Evolutionary conservation across 2,329 filamentous ascomycete species (phyloP), one percentile per base, ranked within the genome.

Genomic region (Verticillium dahliae): DNA sequence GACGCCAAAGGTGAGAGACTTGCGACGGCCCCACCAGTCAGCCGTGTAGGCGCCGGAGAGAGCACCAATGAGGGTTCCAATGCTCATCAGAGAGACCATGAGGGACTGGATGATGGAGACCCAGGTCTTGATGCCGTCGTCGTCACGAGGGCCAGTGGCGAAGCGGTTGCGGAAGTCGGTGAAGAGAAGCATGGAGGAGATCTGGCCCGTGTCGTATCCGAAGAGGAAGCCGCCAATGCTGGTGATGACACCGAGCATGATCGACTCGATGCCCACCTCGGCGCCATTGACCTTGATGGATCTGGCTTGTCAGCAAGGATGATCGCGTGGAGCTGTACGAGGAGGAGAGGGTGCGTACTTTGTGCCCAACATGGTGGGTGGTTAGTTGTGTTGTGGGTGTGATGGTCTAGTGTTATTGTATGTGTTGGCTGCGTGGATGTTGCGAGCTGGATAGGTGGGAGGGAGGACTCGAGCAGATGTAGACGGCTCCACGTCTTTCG

Each of bases 141-240:
- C 59, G 2, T 70, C 57, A 31, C 77, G 72, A 5, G 18, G 7
- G 1, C 70, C 67, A 61, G 81, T 77, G 18, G 80, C 83, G 65
- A 88, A 88, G 10, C 84, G 80, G n/a, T 76, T 59, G 34, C 78
- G 76, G 69, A 85, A 87, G 70, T 87, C 82, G 10, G 70, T 62
- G 68, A 82, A 82, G 18, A 80, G 70, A 10, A 82, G 72, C 68
- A 82, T 78, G 50, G 74, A 75, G 6, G 81, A 84, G 59, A 86
- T 85, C 67, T 85, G 82, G 65, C 84, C 85, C 10, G 83, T 87
- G 66, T 87, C 85, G 66, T 86, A 87, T 57, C 85, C 85, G 70
- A 86, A 87, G 63, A 88, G 79, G 71, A 85, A 85, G 57, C 84
- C 85, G 63, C 85, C 85, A 50, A 87, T 80, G 55, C 80, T 83